A percentile compares a stretch with the other conserved stretches of the same genome.
These are phyloP conservation scores for Suillus fuscotomentosus DNA, from an alignment of 768 basidiomycete species.

Conservation along the genomic window DNA sequence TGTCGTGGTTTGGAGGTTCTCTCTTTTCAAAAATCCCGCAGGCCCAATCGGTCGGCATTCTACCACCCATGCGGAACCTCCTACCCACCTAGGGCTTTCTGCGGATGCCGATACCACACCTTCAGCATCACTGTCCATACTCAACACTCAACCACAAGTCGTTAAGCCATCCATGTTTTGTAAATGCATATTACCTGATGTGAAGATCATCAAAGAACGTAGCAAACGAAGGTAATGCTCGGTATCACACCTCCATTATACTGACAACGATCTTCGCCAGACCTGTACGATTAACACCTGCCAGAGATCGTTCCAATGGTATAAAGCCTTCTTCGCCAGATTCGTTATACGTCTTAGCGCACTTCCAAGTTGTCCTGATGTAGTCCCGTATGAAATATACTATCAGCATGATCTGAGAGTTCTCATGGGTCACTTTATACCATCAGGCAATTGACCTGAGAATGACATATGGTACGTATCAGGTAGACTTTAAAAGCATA, in stretches of 20 bases:
- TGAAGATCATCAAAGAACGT: slow-evolving; percentile 28
- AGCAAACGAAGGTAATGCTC: slow-evolving; percentile 13
- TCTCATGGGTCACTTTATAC: background rate
- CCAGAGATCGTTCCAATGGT: background rate
- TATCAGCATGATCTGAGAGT: background rate
- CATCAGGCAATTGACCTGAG: too few species aligned
- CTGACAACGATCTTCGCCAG: background rate
- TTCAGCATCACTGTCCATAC: background rate
- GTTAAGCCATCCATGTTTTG: background rate
- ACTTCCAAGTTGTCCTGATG: background rate
- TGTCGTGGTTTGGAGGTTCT: background rate
- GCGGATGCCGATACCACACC: background rate
- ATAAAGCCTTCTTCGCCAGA: background rate
- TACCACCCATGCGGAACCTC: background rate
- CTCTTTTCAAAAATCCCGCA: background rate
- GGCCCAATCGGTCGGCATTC: background rate
- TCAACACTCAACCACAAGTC: background rate
- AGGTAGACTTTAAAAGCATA: background rate
- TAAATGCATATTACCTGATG: slow-evolving; percentile 29
- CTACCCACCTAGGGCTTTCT: background rate
- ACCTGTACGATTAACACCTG: background rate
- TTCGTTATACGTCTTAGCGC: background rate
- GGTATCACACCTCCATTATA: background rate
- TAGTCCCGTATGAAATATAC: background rate
- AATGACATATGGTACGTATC: too few species aligned